A percentile compares a stretch with the other conserved stretches of the same genome.
phyloP scores from a whole-genome alignment of 2,329 filamentous ascomycete species.

The Pseudogymnoascus sp. region DNA sequence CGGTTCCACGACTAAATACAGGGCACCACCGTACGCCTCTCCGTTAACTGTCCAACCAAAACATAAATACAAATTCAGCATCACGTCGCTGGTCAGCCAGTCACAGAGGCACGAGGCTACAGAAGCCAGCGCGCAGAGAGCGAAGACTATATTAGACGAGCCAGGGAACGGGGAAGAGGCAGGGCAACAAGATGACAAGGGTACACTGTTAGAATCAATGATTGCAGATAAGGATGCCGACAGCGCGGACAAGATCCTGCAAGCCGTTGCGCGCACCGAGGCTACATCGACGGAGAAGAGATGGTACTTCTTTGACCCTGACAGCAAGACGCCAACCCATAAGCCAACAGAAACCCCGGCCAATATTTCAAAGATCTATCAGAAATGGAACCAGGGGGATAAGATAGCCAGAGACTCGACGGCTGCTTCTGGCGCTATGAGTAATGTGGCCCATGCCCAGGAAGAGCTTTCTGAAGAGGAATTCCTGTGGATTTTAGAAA shows the following conservation, averaged over 20 bases:
- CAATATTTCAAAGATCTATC: slow-evolving; percentile 19
- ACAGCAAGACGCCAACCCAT: slow-evolving; percentile 1
- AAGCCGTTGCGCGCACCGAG: slow-evolving; percentile 55
- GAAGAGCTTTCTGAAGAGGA: not conserved
- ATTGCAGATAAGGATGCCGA: slow-evolving; percentile 36
- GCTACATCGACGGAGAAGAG: slow-evolving; percentile 44
- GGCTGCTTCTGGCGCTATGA: not conserved
- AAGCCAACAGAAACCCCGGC: slow-evolving; percentile 16
- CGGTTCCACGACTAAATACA: slow-evolving; percentile 36
- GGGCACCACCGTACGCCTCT: slow-evolving; percentile 36
- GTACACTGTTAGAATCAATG: slow-evolving; percentile 33
- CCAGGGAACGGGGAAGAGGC: slow-evolving; percentile 21
- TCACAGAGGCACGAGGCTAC: slow-evolving; percentile 52
- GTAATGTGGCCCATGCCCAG: not conserved
- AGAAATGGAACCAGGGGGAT: slow-evolving; percentile 7
- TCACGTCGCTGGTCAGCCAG: slow-evolving; percentile 55
- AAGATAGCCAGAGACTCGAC: not conserved
- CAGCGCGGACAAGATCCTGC: slow-evolving; percentile 41
- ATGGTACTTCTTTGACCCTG: slow-evolving; percentile 50
- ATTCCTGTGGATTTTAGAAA: not conserved
- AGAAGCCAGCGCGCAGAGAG: slow-evolving; percentile 44
- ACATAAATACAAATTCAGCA: slow-evolving; percentile 51
- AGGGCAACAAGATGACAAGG: slow-evolving; percentile 12
- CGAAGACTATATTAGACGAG: slow-evolving; percentile 30
- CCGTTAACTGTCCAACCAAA: slow-evolving; percentile 44